Base-by-base conservation (phyloP, 768 basidiomycete species). In the Termitomyces sp. region DNA sequence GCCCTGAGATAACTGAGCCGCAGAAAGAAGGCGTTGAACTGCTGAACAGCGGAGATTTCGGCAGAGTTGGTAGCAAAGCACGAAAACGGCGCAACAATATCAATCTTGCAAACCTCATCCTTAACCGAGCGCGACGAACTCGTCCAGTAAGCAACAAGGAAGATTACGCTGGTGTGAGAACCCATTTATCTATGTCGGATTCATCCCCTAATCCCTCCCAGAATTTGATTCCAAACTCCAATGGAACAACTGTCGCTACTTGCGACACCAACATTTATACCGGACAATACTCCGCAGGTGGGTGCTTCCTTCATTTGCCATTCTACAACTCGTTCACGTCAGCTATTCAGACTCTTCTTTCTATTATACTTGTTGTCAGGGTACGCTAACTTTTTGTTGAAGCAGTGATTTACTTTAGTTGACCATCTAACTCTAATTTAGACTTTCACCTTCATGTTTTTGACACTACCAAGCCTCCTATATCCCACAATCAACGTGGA, bases 401-500 rank as follows among this genome's bases (percentile, higher is more conserved):
- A 37, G 26, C 4, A 4, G 3, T 24, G 26, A 0, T 10, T 22
- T 14, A 3, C 20, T 32, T 48, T 30, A 1, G n/a, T 40, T 47
- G 7, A 56, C n/a, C 9, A 9, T 44, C 34, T 52, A 33, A 16
- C 24, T 44, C 34, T 52, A 33, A 16, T 22, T 44, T 70, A 90
- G 93, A 96, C 71, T 98, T 95, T 67, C 83, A 84, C 37, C 76
- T 98, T 26, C 91, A 97, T 68, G 81, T 99, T 4, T 99, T 94
- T 66, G 89, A 91, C 67, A 89, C 85, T 62, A 82, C 80, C 30
- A 79, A 82, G 9, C 79, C 84, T 10, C 76, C 53, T 59, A 51
- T 67, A 53, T 61, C 68, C 59, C 60, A 61, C 22, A 54, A 53
- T 14, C 65, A 64, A n/a, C 63, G 60, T 40, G 66, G 59, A 52